Evolutionary conservation across 2,329 filamentous ascomycete genomes (phyloP), one percentile per base, ranked within the genome.

Genomic region (Leptoxyphium fumago): DNA sequence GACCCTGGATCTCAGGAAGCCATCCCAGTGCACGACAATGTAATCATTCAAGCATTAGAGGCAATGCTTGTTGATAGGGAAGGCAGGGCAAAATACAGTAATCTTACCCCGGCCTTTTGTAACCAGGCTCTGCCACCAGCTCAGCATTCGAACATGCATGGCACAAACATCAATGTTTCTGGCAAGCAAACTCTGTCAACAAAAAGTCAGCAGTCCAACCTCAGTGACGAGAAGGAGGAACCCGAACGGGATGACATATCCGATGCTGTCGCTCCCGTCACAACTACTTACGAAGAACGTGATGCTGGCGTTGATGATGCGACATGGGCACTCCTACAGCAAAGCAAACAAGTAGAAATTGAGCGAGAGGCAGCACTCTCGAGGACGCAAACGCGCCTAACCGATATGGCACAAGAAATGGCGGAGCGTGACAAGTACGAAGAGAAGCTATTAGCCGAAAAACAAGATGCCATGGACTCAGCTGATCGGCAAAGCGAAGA

Each of bases 261-360:
- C n/a, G n/a, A n/a, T n/a, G n/a, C n/a, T n/a, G n/a, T 34, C 30
- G 10, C 30, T 10, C 10, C 38, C 9, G 10, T 17, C 38, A 17
- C 29, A n/a, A 29, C 18, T 18, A n/a, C n/a, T n/a, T n/a, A n/a
- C 29, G 34, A 15, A 2, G 17, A 40, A 10, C 39, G 53, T 11
- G 80, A 84, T 46, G 56, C 65, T 0, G 73, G 73, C 0, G 77
- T 83, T 0, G 71, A 66, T 4, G 76, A 82, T 40, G 72, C 61
- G 5, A 61, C 75, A 1, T 84, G 79, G 80, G 60, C 69, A 1
- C 73, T 80, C 50, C 71, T 83, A 0, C 67, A 77, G 46, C 52
- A 46, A 1, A 74, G 39, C 46, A 1, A 40, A 49, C 21, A 45
- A 38, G 21, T 32, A 48, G 45, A 36, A 39, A 29, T 29, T 43